These are phyloP conservation scores for Hypoxylon sp. DNA, from an alignment of 2,329 filamentous ascomycete genomes.

Conservation along the genomic window DNA sequence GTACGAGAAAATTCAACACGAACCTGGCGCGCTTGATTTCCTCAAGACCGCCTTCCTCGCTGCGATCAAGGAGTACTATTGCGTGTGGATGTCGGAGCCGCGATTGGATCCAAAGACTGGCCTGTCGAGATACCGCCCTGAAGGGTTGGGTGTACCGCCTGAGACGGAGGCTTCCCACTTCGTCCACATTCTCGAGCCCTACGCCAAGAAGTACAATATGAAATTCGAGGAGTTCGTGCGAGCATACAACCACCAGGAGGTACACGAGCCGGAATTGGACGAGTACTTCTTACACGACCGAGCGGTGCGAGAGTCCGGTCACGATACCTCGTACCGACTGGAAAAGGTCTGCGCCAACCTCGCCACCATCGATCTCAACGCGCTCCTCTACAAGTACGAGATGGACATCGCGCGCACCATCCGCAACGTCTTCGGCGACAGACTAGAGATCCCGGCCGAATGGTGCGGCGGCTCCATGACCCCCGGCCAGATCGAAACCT, in stretches of 20 bases:
- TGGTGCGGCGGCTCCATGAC: slow-evolving; percentile 79
- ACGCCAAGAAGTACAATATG: slow-evolving; percentile 86
- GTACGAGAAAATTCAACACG: slow-evolving; percentile 92
- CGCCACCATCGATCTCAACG: slow-evolving; percentile 95
- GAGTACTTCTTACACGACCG: slow-evolving; percentile 97
- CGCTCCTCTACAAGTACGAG: slow-evolving; percentile 96
- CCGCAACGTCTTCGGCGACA: slow-evolving; percentile 85
- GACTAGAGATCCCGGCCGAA: slow-evolving; percentile 82
- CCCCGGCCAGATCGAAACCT: slow-evolving; percentile 81
- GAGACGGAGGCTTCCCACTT: slow-evolving; percentile 93
- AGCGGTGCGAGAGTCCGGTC: slow-evolving; percentile 94
- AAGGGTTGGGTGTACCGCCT: slow-evolving; percentile 87
- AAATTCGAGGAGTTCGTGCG: slow-evolving; percentile 85
- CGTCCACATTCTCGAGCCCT: slow-evolving; percentile 83
- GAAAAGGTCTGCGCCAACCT: slow-evolving; percentile 89
- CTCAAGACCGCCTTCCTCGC: slow-evolving; percentile 83
- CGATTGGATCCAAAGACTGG: slow-evolving; percentile 82
- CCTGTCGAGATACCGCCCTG: slow-evolving; percentile 85
- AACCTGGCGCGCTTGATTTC: slow-evolving; percentile 84
- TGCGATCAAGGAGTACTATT: slow-evolving; percentile 96
- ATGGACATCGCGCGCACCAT: slow-evolving; percentile 91
- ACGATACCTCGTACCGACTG: slow-evolving; percentile 95
- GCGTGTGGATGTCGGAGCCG: slow-evolving; percentile 85
- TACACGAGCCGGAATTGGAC: slow-evolving; percentile 89
- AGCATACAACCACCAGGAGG: slow-evolving; percentile 83